Base-by-base conservation (phyloP, 768 basidiomycete species). In the Boletus bicolor region DNA sequence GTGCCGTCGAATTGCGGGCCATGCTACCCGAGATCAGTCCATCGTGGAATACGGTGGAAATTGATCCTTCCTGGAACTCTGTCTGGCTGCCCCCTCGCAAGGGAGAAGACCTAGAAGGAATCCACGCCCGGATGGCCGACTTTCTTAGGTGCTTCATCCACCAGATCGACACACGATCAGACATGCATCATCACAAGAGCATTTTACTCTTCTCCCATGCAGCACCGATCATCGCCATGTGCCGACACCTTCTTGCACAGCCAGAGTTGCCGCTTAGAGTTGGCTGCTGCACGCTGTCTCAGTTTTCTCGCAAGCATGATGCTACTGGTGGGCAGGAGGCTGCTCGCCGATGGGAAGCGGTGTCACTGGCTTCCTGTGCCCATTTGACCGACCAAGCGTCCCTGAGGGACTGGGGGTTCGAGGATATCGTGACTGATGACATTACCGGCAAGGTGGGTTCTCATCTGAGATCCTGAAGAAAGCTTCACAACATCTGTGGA, bases 361-460 rank as follows among this genome's bases (percentile, higher is more conserved):
- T 66, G 36, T 65, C 64, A 34, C 63, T 90, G 26, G 86, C 79
- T 0, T 82, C 84, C 47, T 85, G 82, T 1, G 63, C 68, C 1
- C 85, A 89, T 68, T 49, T 68, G 51, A 70, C 89, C 38, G 76
- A 77, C 28, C 82, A 81, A 3, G 86, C 85, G 1, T 61, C 79
- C 2, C 74, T 79, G 50, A 76, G 89, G 59, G 86, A 88, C 46
- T 93, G 91, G 91, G 91, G 91, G 14, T 84, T 93, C 57, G 86
- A 89, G 61, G 84, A 92, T 67, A 79, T 89, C 9, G 71, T 79
- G 63, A 77, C 85, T 26, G 59, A 67, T 26, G 52, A 34, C 0
- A 75, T 76, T 6, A 72, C 81, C 56, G 87, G 88, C 43, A 76
- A 84, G 77, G 89, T 87, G 42, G 34, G 77, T 68, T 32, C 21